Percentiles rank a stretch among this genome's conserved stretches.
phyloP scores from a whole-genome alignment of 371 early-diverging fungal genomes.

The Zancudomyces culisetae region DNA sequence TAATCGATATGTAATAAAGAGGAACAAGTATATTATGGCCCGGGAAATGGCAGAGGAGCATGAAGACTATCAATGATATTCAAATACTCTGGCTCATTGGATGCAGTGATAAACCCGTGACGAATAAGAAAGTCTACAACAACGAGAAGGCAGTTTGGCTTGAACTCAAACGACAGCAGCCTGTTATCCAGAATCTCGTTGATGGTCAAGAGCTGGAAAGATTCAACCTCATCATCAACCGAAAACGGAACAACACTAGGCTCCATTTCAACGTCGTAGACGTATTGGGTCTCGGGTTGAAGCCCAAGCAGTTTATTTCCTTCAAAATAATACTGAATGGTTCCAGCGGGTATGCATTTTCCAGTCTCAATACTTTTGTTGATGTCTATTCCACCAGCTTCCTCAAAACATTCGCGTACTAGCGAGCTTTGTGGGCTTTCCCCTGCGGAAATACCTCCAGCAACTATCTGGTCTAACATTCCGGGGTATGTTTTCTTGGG shows the following conservation, averaged over 20 bases:
- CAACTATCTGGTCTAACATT: constrained; percentile 64
- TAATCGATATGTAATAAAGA: no score
- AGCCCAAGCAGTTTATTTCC: constrained; percentile 29
- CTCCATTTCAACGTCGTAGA: constrained; percentile 65
- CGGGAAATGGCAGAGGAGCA: constrained; percentile 45
- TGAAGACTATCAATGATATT: constrained; percentile 45
- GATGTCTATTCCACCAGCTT: constrained; percentile 39
- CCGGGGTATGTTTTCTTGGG: constrained; percentile 84
- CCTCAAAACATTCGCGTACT: constrained; percentile 78
- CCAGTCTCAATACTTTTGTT: constrained; percentile 2
- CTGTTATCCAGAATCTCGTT: constrained; percentile 32
- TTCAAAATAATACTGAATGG: constrained; percentile 38
- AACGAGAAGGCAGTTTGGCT: constrained; percentile 66
- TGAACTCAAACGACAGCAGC: constrained; percentile 50
- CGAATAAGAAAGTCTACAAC: constrained; percentile 70
- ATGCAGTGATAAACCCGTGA: constrained; percentile 47
- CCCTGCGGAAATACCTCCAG: constrained; percentile 61
- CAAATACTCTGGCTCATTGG: constrained; percentile 63
- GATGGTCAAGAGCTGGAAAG: constrained; percentile 52
- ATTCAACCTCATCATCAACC: constrained; percentile 78
- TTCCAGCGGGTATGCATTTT: constrained; percentile 33
- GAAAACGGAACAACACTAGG: constrained; percentile 41
- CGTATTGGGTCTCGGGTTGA: constrained; percentile 52
- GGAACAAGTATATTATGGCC: no score
- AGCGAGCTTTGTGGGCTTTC: constrained; percentile 39